Conservation (phyloP, 2,329 filamentous ascomycete genomes). For the Mariannaea sp. region DNA sequence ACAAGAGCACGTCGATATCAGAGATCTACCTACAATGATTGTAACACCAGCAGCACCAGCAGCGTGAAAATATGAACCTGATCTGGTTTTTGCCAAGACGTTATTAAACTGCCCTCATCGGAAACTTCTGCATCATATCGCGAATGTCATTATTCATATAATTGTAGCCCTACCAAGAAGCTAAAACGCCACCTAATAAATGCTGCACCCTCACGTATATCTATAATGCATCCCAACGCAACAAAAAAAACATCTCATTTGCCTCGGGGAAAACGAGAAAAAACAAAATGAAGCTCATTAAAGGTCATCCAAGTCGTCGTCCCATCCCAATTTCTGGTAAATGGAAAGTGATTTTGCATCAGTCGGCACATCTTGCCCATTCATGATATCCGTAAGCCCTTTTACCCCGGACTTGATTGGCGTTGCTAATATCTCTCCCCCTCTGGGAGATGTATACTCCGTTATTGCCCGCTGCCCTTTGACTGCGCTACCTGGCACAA, state of each 20-base stretch:
- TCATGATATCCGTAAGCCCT: constrained; percentile 19
- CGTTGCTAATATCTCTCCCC: constrained; percentile 43
- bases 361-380: constrained; percentile 20
- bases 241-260: constrained; percentile 33
- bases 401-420: constrained; percentile 44
- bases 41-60: constrained; percentile 47
- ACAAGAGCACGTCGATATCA: constrained; percentile 77
- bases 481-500: constrained; percentile 20
- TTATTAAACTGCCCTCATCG: constrained; percentile 20
- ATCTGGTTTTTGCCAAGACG: constrained; percentile 10
- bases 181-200: constrained; percentile 32
- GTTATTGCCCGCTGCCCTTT: constrained; percentile 25
- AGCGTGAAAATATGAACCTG: constrained; percentile 27
- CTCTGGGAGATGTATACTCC: constrained; percentile 21
- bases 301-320: constrained; percentile 58
- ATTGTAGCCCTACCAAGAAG: constrained; percentile 25
- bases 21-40: constrained; percentile 72
- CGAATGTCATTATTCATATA: constrained; percentile 33
- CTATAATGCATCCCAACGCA: constrained; percentile 27
- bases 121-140: constrained; percentile 31
- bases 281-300: constrained; percentile 37
- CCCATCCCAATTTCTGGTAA: constrained; percentile 62
- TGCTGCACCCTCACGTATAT: constrained; percentile 25
- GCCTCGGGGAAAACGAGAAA: constrained; percentile 21
- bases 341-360: constrained; percentile 50